These are phyloP conservation scores for Plasmodium reichenowi DNA, from an alignment of 169 alveolate species.

Conservation along the genomic window DNA sequence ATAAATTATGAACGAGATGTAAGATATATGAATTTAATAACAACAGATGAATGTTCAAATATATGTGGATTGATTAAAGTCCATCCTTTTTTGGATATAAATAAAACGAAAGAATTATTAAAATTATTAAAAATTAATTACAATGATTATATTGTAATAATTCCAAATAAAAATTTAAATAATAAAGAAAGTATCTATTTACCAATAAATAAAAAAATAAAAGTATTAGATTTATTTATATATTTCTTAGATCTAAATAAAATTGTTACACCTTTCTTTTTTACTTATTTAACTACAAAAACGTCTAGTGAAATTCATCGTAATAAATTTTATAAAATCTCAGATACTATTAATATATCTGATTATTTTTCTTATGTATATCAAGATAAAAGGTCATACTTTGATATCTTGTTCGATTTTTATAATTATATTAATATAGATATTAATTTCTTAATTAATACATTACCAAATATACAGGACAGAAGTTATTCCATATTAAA, in stretches of 20 bases:
- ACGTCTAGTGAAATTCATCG: conserved; percentile 54
- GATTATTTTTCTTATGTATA: conserved; percentile 59
- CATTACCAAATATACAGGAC: conserved; percentile 46
- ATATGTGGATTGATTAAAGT: conserved; percentile 51
- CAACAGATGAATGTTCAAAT: conserved; percentile 10
- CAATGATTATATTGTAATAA: conserved; percentile 38
- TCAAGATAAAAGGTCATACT: conserved; percentile 66
- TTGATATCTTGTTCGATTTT: conserved; percentile 55
- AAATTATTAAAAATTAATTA: conserved; percentile 54
- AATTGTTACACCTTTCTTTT: conserved; percentile 70
- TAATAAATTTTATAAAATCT: conserved; percentile 52
- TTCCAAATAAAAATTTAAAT: conserved; percentile 9
- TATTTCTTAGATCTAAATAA: conserved; percentile 63
- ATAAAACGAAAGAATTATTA: conserved; percentile 43
- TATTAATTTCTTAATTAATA: conserved; percentile 33
- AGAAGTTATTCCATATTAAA: conserved; percentile 70
- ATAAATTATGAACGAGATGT: conserved; percentile 38
- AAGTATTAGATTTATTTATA: conserved; percentile 52
- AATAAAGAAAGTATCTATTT: conserved; percentile 13
- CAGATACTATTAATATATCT: conserved; percentile 35
- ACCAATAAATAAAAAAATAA: conserved; percentile 53
- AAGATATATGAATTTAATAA: conserved; percentile 35
- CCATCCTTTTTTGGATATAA: conserved; percentile 41
- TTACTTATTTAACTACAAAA: conserved; percentile 37
- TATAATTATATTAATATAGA: conserved; percentile 49